Base-by-base conservation (phyloP, 2,329 filamentous ascomycete species). In the Mycosphaerella sp. region DNA sequence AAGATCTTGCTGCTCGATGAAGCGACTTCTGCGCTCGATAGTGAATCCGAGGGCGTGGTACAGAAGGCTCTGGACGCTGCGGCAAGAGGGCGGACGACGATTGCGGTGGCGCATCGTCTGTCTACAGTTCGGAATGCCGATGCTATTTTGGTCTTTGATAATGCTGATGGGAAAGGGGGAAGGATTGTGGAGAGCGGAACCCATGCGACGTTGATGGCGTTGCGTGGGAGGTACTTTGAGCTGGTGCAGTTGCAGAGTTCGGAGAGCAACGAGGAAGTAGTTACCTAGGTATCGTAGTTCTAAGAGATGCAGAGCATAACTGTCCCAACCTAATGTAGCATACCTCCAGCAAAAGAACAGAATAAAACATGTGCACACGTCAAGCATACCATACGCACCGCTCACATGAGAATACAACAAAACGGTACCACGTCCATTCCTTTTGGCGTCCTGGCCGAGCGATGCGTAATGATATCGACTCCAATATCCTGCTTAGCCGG, bases 41-140 rank as follows among this genome's bases (percentile, higher is more conserved):
- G 81, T 0, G 78, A 84, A 62, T 82, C 79, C 0, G 85, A 87
- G 64, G 79, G 79, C 58, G 72, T 84, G 0, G 81, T 88, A 8
- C 83, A 90, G 68, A 74, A 73, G 0, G 85, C 86, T 0, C 82
- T 91, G 64, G 83, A 89, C 29, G 57, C 63, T 31, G 73, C 75
- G 75, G 34, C 65, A 1, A 36, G 29, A 62, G 64, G 63, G 1
- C 59, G 72, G 5, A 75, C 70, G 0, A 73, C 69, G 31, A 64
- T 75, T 11, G 70, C 70, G 0, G 68, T 74, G 1, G 72, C 72
- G 2, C 72, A 74, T 66, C 64, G 71, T 1, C 61, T 73, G 9
- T 66, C 64, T 4, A 73, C 71, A 2, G 63, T 74, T 6, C 61
- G 64, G 26, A 58, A 70, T 36, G 70, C 70, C 0, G 67, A 73